Evolutionary conservation across 345 rosid species (phyloP), one percentile per base, ranked within the genome.

Genomic region (Hirschfeldia incana): DNA sequence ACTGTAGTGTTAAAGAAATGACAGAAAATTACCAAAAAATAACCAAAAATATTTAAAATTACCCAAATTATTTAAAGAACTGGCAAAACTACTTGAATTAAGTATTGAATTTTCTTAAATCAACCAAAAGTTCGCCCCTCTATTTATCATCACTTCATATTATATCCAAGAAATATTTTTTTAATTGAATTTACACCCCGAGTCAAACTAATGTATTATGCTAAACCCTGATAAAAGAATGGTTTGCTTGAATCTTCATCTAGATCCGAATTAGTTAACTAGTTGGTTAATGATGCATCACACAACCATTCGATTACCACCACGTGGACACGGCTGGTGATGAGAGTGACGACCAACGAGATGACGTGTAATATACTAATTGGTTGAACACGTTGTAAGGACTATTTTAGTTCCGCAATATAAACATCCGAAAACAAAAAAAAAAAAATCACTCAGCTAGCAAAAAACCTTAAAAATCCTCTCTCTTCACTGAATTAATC

Each of bases 381-480:
- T 80, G 80, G 83, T 2, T 9, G n/a, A 36, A 76, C 68, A 71
- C 83, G 80, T 58, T 80, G 73, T 76, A 33, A 32, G 44, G 17
- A 7, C 11, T 29, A 29, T 44, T 49, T 46, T 51, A 15, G 29
- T 69, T 80, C 32, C 62, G 62, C 69, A 63, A 49, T 70, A 80
- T 59, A 59, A 10, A 67, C 32, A 57, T 26, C 83, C 15, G 46
- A 75, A 74, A 51, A 33, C n/a, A 12, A n/a, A 10, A 67, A 21
- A 10, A 67, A 21, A 34, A 55, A 4, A 53, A 34, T 1, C n/a
- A 26, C n/a, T 1, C 7, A 15, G 12, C 26, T n/a, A 28, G 26
- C 62, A 42, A 16, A 16, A 27, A 78, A 42, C 53, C 36, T 72
- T 33, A 74, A 49, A 7, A 29, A 2, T 29, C 71, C 32, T 51